A percentile compares a stretch with the other conserved stretches of the same genome.
Evolutionary conservation across 805 yeast genomes (phyloP).

Genomic region (Yamadazyma kitorensis): DNA sequence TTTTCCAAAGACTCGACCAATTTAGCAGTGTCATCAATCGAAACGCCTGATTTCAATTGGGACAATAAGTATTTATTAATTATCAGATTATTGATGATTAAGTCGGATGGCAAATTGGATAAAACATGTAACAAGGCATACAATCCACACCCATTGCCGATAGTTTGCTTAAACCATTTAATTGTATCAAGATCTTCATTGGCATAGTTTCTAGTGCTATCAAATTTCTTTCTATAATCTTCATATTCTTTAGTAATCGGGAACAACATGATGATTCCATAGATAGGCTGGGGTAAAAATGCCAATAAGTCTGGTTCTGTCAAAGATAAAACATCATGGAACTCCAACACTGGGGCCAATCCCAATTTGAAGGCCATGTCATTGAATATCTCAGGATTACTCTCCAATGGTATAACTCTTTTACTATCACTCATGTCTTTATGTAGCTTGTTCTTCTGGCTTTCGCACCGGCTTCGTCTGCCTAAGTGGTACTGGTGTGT

Average conservation of each 20-base stretch:
- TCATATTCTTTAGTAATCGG: conserved; percentile 73
- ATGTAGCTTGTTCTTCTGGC: neutral
- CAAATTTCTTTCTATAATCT: conserved; percentile 41
- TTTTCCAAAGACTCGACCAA: conserved; percentile 47
- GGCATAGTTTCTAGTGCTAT: conserved; percentile 19
- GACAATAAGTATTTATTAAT: conserved; percentile 19
- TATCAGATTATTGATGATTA: conserved; percentile 39
- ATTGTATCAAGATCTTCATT: conserved; percentile 34
- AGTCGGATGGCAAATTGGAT: conserved; percentile 44
- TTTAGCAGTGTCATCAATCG: conserved; percentile 35
- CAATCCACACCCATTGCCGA: conserved; percentile 89
- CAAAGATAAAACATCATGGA: conserved; percentile 82
- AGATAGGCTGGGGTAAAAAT: conserved; percentile 77
- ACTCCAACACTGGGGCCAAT: conserved; percentile 53
- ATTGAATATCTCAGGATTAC: conserved; percentile 83
- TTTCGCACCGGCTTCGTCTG: too few species aligned
- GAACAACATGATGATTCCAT: conserved; percentile 74
- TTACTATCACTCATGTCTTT: conserved; percentile 12
- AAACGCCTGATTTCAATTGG: conserved; percentile 5
- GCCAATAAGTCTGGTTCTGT: conserved; percentile 78
- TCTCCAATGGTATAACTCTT: conserved; percentile 79
- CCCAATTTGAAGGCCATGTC: conserved; percentile 68
- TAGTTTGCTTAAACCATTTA: conserved; percentile 82
- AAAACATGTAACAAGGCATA: conserved; percentile 75
- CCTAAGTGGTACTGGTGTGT: too few species aligned